Evolutionary conservation across 2,329 filamentous ascomycete genomes (phyloP).

Genomic region (Venturia carpophila): DNA sequence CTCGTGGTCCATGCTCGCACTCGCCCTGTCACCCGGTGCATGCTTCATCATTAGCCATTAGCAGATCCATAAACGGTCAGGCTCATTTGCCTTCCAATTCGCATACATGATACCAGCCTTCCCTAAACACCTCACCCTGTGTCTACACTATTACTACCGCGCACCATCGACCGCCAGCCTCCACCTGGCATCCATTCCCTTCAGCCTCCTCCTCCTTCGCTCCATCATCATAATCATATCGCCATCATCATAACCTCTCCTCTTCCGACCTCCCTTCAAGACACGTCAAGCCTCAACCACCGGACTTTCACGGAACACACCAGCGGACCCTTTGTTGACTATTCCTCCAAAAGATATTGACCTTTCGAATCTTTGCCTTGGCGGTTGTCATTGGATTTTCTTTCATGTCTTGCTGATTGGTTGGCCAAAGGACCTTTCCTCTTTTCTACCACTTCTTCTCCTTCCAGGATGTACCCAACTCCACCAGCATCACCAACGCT

Average conservation of each 20-base stretch:
- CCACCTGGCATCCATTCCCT: not conserved
- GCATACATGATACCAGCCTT: constrained; percentile 18
- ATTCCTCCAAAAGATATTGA: not conserved
- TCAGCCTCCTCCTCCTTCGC: constrained; percentile 3
- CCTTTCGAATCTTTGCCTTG: not conserved
- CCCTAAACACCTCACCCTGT: constrained; percentile 8
- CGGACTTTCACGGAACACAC: not conserved
- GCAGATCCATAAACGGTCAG: constrained; percentile 1
- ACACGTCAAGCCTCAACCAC: not conserved
- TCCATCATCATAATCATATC: not conserved
- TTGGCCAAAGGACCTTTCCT: constrained; percentile 15
- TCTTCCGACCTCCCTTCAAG: not conserved
- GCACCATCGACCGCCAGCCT: not conserved
- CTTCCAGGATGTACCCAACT: constrained; percentile 41
- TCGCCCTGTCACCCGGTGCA: constrained; percentile 16
- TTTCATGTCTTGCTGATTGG: constrained; percentile 18
- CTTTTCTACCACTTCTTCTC: constrained; percentile 20
- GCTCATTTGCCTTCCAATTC: constrained; percentile 1
- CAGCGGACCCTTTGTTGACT: not conserved
- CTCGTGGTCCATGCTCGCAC: constrained; percentile 12
- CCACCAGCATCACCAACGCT: constrained; percentile 42
- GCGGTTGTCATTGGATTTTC: not conserved
- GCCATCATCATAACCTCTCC: constrained; percentile 5
- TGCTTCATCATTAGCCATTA: constrained; percentile 14
- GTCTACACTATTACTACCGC: not conserved